Conservation (phyloP, 129 eudicot genomes). For the Tagetes erecta region DNA sequence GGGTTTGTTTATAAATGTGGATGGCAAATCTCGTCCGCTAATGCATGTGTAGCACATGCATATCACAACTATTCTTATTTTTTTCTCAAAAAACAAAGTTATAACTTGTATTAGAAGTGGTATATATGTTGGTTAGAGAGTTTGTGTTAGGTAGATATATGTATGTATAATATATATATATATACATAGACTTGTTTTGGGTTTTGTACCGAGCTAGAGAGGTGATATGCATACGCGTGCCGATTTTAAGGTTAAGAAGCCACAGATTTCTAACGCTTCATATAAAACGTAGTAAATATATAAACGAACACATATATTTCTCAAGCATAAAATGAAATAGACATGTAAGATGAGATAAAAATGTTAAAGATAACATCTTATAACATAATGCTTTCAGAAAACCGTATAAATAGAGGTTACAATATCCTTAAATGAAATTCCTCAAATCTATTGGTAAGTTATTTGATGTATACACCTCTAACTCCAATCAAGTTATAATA, state of each 20-base stretch:
- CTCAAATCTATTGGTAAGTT: neutral
- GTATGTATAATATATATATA: too few relatives aligned
- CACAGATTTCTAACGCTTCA: too few relatives aligned
- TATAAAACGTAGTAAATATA: too few relatives aligned
- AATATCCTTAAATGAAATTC: neutral
- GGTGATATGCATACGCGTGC: too few relatives aligned
- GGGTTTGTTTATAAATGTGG: constrained; percentile 16
- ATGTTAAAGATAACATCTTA: too few relatives aligned
- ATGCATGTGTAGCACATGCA: constrained; percentile 40
- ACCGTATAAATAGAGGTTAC: neutral
- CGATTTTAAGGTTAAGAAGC: too few relatives aligned
- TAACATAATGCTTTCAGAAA: too few relatives aligned
- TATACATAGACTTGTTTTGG: too few relatives aligned
- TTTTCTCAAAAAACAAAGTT: neutral
- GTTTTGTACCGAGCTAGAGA: too few relatives aligned
- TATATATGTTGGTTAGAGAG: neutral
- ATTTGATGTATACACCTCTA: neutral
- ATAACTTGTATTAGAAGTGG: neutral
- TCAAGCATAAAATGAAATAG: too few relatives aligned
- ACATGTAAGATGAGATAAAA: too few relatives aligned
- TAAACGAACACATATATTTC: too few relatives aligned
- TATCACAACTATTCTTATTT: constrained; percentile 2
- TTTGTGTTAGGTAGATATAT: neutral
- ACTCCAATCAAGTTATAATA: neutral
- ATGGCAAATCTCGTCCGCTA: constrained; percentile 33